Base-by-base conservation (phyloP, 1,139 yeast species). In the Nadsonia commutata region DNA sequence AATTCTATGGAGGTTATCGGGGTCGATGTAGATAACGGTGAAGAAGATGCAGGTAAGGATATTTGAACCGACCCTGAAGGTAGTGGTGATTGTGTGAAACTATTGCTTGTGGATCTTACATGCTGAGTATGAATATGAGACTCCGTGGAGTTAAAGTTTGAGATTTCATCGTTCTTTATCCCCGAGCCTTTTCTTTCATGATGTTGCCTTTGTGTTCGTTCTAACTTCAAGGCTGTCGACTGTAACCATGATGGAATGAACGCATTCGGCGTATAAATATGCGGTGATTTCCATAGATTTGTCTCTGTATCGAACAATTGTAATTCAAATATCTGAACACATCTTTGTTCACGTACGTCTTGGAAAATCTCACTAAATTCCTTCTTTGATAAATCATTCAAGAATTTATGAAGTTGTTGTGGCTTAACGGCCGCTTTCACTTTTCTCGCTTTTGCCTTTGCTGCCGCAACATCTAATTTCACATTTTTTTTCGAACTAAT, bases 311-410 rank as follows among this genome's bases (percentile, higher is more conserved):
- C 70, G 46, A 72, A 68, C 50, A 63, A 63, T 51, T 85, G 95
- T 36, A 84, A 61, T 56, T 85, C 95, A 62, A 67, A 85, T 1
- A 81, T 71, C 53, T 80, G 85, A 16, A 79, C 77, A 49, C 71
- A 68, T 44, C 66, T 55, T 48, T 54, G 53, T 43, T 65, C 67
- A 19, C 50, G 53, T 1, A 56, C 51, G 31, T 59, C 62, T 8
- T 46, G 44, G 20, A 52, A 52, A 16, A 27, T 9, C 33, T 13
- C n/a, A 27, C 13, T 9, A 27, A 27, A 27, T 9, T 27, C 33
- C 16, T 27, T 7, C 16, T 27, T 27, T 8, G 33, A 27, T 27
- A 27, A 3, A 4, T 8, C 16, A 11, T 27, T 16, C 33, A 27
- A 11, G n/a, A 27, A 27, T 27, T 13, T 27, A 27, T 27, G 33